Conservation (phyloP, 2,329 filamentous ascomycete genomes). For the Claviceps lovelessii region DNA sequence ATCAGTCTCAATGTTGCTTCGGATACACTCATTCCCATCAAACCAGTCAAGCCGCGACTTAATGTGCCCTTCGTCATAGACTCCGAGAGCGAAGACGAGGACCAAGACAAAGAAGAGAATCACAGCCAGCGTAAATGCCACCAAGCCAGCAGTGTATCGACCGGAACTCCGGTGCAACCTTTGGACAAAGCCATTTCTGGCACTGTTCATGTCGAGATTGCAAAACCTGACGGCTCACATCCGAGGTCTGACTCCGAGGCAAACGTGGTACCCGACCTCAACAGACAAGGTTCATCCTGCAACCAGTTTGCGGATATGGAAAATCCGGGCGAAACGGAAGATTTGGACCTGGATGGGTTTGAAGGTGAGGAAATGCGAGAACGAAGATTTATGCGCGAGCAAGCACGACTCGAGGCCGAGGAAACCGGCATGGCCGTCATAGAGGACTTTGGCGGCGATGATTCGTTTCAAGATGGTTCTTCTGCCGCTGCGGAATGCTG, state of each 20-base stretch:
- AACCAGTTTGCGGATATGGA: conserved; percentile 23
- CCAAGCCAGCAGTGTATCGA: too few relatives aligned
- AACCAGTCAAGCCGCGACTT: conserved; percentile 11
- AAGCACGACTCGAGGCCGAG: conserved; percentile 50
- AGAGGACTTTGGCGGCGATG: conserved; percentile 21
- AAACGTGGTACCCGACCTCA: conserved; percentile 8
- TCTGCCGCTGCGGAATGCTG: conserved; percentile 34
- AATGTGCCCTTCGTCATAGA: conserved; percentile 53
- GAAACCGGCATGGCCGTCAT: conserved; percentile 30
- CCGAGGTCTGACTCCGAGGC: conserved; percentile 9
- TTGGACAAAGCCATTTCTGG: too few relatives aligned
- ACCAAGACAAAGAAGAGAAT: conserved; percentile 1
- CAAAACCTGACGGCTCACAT: conserved; percentile 3
- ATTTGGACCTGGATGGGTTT: conserved; percentile 35
- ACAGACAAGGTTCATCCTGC: conserved; percentile 15
- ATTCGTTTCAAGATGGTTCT: conserved; percentile 17
- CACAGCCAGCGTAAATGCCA: background rate
- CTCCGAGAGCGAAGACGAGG: conserved; percentile 40
- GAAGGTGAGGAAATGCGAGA: conserved; percentile 53
- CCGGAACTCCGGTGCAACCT: too few relatives aligned
- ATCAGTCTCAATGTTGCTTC: background rate
- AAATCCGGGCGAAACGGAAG: conserved; percentile 34
- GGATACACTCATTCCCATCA: background rate
- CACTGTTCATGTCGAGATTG: background rate
- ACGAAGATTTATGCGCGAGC: conserved; percentile 61